Base-by-base conservation (phyloP, 2,329 filamentous ascomycete genomes). In the Ascochyta pisi region DNA sequence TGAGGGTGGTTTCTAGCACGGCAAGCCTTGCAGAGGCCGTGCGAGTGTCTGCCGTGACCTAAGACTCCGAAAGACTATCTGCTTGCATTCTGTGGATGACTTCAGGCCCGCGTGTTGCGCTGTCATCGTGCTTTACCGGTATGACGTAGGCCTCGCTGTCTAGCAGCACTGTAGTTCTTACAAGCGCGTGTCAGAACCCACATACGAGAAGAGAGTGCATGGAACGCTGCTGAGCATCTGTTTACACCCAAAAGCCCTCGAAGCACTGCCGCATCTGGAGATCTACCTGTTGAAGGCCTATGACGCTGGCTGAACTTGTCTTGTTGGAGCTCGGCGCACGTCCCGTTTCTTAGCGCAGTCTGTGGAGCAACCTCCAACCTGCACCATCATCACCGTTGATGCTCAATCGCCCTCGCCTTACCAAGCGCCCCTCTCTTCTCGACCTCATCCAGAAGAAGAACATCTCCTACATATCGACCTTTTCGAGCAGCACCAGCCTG, bases 351-450 rank as follows among this genome's bases (percentile, higher is more conserved):
- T 58, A 54, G 55, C 47, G 59, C 54, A 40, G 34, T 33, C 31
- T 45, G 49, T 58, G 41, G 53, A 60, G 55, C 57, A 59, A 57
- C 54, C 58, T 65, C 48, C 58, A 57, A 58, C 63, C 62, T 67
- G 62, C 60, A 62, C 54, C 54, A 57, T 41, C 57, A 43, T 42
- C 57, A 48, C 54, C 44, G 31, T 58, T 33, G 52, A 83, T 84
- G 82, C 79, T 86, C 71, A 84, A 84, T 70, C 79, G 83, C 70
- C 84, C 83, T 72, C 81, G 80, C 73, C 76, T 88, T 62, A 83
- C 79, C 79, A 76, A 81, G 72, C 83, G 84, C 64, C 83, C 85
- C 49, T 89, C 86, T 46, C 78, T 89, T 62, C 79, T 86, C 71
- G 85, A 89, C 68, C 80, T 89, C 65, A 80, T 89, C 64, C 76